Conservation (phyloP, 2,329 filamentous ascomycete species). For the Ophiostoma tasmaniense region DNA sequence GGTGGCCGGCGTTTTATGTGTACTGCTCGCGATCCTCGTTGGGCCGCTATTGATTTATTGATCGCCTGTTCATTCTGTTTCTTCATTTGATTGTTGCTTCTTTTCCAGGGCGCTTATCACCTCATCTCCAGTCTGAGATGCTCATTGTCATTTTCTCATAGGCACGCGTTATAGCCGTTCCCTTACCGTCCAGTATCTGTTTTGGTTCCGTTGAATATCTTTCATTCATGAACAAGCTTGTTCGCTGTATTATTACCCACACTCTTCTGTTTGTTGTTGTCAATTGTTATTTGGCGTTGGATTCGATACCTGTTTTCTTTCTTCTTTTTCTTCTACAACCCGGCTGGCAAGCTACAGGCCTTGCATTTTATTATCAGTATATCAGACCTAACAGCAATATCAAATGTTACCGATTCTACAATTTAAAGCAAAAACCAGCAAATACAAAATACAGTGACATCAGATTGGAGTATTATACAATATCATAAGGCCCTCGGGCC, state of each 20-base stretch:
- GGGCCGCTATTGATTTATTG: background rate
- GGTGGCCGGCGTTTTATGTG: conserved; percentile 10
- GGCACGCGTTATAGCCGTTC: background rate
- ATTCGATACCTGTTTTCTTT: background rate
- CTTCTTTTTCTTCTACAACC: background rate
- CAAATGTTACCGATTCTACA: background rate
- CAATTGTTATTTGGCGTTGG: background rate
- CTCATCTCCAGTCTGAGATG: background rate
- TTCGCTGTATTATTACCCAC: background rate
- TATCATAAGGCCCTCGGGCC: background rate
- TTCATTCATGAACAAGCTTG: background rate
- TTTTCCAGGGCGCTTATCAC: background rate
- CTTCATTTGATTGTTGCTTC: background rate
- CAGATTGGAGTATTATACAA: background rate
- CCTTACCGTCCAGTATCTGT: background rate
- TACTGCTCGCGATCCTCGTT: conserved; percentile 7
- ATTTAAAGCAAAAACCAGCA: background rate
- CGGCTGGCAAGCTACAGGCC: conserved; percentile 29
- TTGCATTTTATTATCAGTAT: background rate
- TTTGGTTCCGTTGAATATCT: background rate
- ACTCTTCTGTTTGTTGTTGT: background rate
- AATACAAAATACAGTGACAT: background rate
- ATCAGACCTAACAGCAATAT: background rate
- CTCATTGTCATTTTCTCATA: background rate
- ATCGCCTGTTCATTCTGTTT: background rate